These are phyloP conservation scores for Curvularia lunata DNA, from an alignment of 2,329 filamentous ascomycete genomes.

Conservation along the genomic window DNA sequence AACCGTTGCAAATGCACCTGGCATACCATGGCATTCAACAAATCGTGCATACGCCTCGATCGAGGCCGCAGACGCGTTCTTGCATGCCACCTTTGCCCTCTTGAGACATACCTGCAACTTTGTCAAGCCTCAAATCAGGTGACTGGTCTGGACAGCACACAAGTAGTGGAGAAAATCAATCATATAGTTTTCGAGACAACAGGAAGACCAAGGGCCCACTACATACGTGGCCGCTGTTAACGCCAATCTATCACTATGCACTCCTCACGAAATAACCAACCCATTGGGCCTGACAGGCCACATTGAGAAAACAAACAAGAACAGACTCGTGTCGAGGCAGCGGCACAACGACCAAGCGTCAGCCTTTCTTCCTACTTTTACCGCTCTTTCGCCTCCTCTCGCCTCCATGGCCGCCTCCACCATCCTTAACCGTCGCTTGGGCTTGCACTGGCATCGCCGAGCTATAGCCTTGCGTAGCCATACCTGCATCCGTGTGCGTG, in stretches of 20 bases:
- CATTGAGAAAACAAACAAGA: conserved; percentile 1
- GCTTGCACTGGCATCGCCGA: conserved; percentile 17
- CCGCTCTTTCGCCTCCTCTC: conserved; percentile 37
- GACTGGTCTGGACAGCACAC: conserved; percentile 18
- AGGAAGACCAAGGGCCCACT: conserved; percentile 12
- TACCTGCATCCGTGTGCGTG: conserved; percentile 33
- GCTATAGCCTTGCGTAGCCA: conserved; percentile 18
- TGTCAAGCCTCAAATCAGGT: conserved; percentile 10
- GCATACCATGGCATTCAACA: conserved; percentile 17
- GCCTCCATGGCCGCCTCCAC: conserved; percentile 31
- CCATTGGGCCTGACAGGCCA: conserved; percentile 6
- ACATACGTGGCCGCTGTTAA: conserved; percentile 14
- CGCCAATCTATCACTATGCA: conserved; percentile 9
- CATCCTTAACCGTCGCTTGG: conserved; percentile 23
- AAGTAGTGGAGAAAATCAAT: conserved; percentile 16
- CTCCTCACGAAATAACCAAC: conserved; percentile 1
- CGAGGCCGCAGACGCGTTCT: conserved; percentile 10
- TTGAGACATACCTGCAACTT: conserved; percentile 7
- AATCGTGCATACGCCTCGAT: conserved; percentile 11
- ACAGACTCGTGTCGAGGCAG: background rate
- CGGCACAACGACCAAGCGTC: background rate
- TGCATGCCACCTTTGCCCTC: conserved; percentile 13
- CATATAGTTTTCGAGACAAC: conserved; percentile 13
- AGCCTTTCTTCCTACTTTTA: conserved; percentile 30
- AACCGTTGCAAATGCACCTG: conserved; percentile 14